Conservation (phyloP, 2,329 filamentous ascomycete genomes). For the Trichophyton benhamiae region DNA sequence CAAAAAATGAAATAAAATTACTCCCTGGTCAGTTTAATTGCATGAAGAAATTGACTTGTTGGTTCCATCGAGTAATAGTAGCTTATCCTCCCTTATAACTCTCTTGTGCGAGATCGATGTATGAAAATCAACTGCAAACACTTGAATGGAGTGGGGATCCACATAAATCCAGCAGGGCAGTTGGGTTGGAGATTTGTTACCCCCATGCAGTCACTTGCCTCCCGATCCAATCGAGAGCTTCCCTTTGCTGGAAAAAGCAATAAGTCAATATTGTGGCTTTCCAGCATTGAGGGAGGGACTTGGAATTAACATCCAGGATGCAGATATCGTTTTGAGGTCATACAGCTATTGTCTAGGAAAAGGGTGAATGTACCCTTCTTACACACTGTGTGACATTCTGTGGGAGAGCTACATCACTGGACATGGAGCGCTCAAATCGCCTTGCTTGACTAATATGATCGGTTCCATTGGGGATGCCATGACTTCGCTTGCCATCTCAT, state of each 20-base stretch:
- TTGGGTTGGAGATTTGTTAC: not conserved
- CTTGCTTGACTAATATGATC: conserved; percentile 1
- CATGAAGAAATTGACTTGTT: not conserved
- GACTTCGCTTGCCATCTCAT: not conserved
- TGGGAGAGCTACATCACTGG: not conserved
- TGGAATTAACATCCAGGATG: not conserved
- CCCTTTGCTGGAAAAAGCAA: not conserved
- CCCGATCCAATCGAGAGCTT: not conserved
- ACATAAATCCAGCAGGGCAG: not conserved
- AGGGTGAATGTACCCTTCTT: not conserved
- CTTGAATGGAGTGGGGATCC: not conserved
- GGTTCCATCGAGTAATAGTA: not conserved
- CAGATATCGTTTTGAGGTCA: not conserved
- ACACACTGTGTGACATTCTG: not conserved
- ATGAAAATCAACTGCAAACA: not conserved
- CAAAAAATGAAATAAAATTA: not conserved
- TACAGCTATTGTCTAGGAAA: conserved; percentile 1
- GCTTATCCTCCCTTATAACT: not conserved
- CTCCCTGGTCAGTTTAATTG: not conserved
- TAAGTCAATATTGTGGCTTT: conserved; percentile 3
- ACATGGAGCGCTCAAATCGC: not conserved
- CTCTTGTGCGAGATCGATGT: not conserved
- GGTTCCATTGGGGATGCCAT: not conserved
- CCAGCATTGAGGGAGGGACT: not conserved
- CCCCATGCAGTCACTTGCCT: not conserved